Percentiles rank a stretch among this genome's conserved stretches.
Evolutionary conservation across 2,329 filamentous ascomycete genomes (phyloP).

Genomic region (Fusarium pseudograminearum): DNA sequence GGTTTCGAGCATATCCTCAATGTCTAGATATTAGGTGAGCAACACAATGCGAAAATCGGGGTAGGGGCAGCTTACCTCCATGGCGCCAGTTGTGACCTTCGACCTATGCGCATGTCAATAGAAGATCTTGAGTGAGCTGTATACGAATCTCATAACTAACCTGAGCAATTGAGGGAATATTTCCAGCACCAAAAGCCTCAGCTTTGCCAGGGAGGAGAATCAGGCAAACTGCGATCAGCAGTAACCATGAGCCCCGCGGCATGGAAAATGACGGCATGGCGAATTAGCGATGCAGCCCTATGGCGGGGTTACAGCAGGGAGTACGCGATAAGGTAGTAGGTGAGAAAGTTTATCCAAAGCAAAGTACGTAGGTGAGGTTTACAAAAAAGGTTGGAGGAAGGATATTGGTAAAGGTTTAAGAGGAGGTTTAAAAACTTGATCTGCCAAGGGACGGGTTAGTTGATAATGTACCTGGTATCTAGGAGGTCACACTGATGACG

Average conservation of each 20-base stretch:
- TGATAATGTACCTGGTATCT: conserved; percentile 1
- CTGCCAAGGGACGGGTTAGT: conserved; percentile 22
- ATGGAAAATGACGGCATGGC: conserved; percentile 62
- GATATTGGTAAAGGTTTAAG: not conserved
- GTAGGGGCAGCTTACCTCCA: conserved; percentile 62
- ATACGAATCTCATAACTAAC: conserved; percentile 41
- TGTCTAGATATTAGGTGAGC: conserved; percentile 62
- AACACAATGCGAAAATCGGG: conserved; percentile 9
- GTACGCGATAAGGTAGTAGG: conserved; percentile 7
- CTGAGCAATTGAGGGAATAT: conserved; percentile 74
- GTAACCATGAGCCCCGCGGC: conserved; percentile 63
- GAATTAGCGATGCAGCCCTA: conserved; percentile 44
- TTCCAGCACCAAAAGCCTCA: conserved; percentile 75
- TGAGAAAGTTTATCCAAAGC: not conserved
- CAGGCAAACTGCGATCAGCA: conserved; percentile 63
- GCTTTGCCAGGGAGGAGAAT: conserved; percentile 68
- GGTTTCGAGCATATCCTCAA: conserved; percentile 84
- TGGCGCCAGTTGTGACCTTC: conserved; percentile 78
- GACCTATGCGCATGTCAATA: conserved; percentile 57
- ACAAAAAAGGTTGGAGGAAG: not conserved
- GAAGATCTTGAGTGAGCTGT: not conserved
- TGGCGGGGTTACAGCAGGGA: conserved; percentile 36
- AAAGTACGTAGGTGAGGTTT: not conserved
- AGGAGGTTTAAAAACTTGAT: conserved; percentile 27
- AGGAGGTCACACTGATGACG: conserved; percentile 47